Conservation (phyloP, 1,284 basidiomycete genomes). For the Coniophora puteana region DNA sequence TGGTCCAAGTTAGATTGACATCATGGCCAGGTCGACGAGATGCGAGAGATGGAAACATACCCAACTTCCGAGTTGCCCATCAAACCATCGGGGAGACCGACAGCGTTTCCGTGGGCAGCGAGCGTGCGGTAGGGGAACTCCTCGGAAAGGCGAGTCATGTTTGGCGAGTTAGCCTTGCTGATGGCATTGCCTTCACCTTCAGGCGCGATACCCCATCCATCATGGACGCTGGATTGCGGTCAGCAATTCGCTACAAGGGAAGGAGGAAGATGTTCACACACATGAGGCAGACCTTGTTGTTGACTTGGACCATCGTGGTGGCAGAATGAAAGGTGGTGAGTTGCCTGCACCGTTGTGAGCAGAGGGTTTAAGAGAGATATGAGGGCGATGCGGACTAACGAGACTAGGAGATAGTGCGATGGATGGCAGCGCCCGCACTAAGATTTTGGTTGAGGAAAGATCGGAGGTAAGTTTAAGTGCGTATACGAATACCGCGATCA, state of each 20-base stretch:
- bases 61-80: constrained; percentile 97
- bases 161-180: constrained; percentile 73
- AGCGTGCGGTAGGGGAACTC: constrained; percentile 72
- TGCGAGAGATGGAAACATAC: constrained; percentile 39
- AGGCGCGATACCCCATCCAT: constrained; percentile 85
- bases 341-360: too few relatives aligned
- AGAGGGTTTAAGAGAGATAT: too few relatives aligned
- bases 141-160: constrained; percentile 84
- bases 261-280: constrained; percentile 31
- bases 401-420: too few relatives aligned
- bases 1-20: not conserved
- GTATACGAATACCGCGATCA: too few relatives aligned
- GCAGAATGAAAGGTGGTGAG: too few relatives aligned
- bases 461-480: too few relatives aligned
- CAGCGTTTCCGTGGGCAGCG: constrained; percentile 82
- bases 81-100: constrained; percentile 85
- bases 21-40: not conserved
- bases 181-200: constrained; percentile 83
- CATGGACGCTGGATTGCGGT: constrained; percentile 67
- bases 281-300: constrained; percentile 92
- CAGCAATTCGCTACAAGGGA: constrained; percentile 2
- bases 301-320: constrained; percentile 43
- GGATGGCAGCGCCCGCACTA: too few relatives aligned
- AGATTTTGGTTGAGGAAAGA: too few relatives aligned
- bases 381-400: too few relatives aligned